Evolutionary conservation across 345 rosid species (phyloP).

Genomic region (Salix suchowensis): DNA sequence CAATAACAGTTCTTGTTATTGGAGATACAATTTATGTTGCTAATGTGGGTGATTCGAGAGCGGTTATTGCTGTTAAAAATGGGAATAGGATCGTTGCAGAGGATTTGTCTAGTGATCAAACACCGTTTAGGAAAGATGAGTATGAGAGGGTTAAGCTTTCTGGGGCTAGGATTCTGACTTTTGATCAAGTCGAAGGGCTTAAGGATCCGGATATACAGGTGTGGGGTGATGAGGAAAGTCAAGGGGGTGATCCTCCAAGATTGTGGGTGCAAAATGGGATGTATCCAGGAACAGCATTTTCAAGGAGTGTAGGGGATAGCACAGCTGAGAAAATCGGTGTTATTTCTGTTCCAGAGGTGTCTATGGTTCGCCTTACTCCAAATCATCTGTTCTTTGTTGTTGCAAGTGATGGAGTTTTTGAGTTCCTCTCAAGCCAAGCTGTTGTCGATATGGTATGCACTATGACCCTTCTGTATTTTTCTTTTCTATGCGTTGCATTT

Average conservation of each 20-base stretch:
- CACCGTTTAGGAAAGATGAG: slow-evolving; percentile 92
- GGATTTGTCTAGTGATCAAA: slow-evolving; percentile 87
- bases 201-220: slow-evolving; percentile 78
- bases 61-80: slow-evolving; percentile 68
- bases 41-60: slow-evolving; percentile 97
- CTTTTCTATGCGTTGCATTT: neutral
- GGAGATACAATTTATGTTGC: slow-evolving; percentile 83
- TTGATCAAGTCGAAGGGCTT: slow-evolving; percentile 91
- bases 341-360: slow-evolving; percentile 76
- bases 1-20: slow-evolving; percentile 79
- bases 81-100: slow-evolving; percentile 61
- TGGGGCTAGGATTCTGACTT: slow-evolving; percentile 90
- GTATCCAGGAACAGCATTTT: slow-evolving; percentile 96
- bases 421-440: slow-evolving; percentile 86
- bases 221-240: slow-evolving; percentile 86
- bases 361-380: slow-evolving; percentile 52
- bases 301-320: slow-evolving; percentile 85
- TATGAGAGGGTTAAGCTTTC: slow-evolving; percentile 80
- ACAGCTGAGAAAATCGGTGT: slow-evolving; percentile 89
- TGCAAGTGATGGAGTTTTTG: slow-evolving; percentile 97
- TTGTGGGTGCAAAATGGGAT: slow-evolving; percentile 86
- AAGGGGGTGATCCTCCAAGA: slow-evolving; percentile 95
- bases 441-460: slow-evolving; percentile 76
- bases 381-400: slow-evolving; percentile 78
- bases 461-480: neutral